Conservation (phyloP, 2,329 filamentous ascomycete species). For the Juglanconis juglandina region DNA sequence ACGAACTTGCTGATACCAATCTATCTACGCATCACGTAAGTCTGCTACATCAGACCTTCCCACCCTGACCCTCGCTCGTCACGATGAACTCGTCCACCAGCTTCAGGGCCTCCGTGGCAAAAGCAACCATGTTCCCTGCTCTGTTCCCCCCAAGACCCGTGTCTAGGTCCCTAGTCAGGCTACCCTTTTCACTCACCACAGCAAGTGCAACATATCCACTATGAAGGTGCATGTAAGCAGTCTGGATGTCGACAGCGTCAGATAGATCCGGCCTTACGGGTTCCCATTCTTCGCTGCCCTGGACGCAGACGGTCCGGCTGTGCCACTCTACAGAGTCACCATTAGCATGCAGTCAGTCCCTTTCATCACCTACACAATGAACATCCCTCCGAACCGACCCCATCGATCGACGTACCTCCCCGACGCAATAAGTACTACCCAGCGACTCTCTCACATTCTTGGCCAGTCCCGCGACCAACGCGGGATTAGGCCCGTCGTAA, state of each 20-base stretch:
- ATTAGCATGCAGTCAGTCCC: background rate
- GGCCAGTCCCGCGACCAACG: constrained; percentile 54
- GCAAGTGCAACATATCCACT: constrained; percentile 62
- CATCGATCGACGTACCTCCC: constrained; percentile 32
- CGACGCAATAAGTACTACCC: constrained; percentile 53
- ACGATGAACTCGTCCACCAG: constrained; percentile 54
- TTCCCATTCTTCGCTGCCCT: constrained; percentile 53
- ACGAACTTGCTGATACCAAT: no score
- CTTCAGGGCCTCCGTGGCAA: constrained; percentile 55
- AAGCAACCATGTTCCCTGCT: constrained; percentile 60
- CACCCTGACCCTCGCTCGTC: background rate
- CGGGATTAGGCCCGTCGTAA: constrained; percentile 58
- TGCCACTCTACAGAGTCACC: constrained; percentile 42
- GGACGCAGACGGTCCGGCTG: constrained; percentile 57
- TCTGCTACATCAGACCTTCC: constrained; percentile 2
- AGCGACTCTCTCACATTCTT: constrained; percentile 53
- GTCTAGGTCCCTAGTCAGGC: constrained; percentile 51
- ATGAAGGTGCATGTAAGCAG: background rate
- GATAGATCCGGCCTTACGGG: constrained; percentile 34
- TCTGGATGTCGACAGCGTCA: background rate
- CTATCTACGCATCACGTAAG: no score
- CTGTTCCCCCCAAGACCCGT: constrained; percentile 52
- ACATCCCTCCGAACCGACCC: background rate
- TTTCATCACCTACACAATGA: background rate
- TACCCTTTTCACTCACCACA: constrained; percentile 51